Base-by-base conservation (phyloP, 176 grass and related monocot species). In the Bolboschoenus planiculmis region DNA sequence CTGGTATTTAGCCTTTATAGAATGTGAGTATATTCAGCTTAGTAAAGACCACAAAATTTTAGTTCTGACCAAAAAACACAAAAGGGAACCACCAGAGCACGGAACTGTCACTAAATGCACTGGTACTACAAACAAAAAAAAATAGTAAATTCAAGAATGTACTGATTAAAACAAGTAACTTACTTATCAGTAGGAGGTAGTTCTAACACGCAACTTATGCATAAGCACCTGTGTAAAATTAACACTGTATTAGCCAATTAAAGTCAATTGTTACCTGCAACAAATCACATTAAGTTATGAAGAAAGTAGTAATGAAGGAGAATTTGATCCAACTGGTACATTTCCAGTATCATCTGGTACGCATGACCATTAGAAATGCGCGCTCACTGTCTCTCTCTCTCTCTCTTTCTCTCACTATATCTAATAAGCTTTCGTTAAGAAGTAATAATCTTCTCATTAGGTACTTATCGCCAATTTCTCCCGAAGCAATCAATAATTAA, bases 391-490 rank as follows among this genome's bases (percentile, higher is more conserved):
- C 31, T 20, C 36, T 72, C 37, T n/a, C n/a, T n/a, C n/a, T n/a
- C n/a, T n/a, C n/a, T n/a, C n/a, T n/a, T n/a, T n/a, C n/a, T n/a
- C n/a, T n/a, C n/a, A n/a, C n/a, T n/a, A n/a, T n/a, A n/a, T n/a
- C n/a, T n/a, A n/a, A 37, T n/a, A 20, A 37, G 66, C 66, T 24
- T 18, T 66, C 33, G 33, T 3, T 66, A 20, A 43, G 10, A 50
- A 50, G 42, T 48, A 75, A 75, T 50, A 50, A 75, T 16, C 43
- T 40, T 59, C 75, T 59, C 31, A 24, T 39, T 60, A 80, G 24
- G 21, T 56, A 80, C 44, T 42, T 60, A 39, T 47, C 54, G 78
- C 5, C 56, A 80, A 80, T 40, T 60, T 80, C 78, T 80, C 78
- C n/a, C 60, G n/a, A n/a, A 51, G 9, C 24, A 74, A 16, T 78